Conservation (phyloP, 1,284 basidiomycete genomes). For the Ustilago sp. region DNA sequence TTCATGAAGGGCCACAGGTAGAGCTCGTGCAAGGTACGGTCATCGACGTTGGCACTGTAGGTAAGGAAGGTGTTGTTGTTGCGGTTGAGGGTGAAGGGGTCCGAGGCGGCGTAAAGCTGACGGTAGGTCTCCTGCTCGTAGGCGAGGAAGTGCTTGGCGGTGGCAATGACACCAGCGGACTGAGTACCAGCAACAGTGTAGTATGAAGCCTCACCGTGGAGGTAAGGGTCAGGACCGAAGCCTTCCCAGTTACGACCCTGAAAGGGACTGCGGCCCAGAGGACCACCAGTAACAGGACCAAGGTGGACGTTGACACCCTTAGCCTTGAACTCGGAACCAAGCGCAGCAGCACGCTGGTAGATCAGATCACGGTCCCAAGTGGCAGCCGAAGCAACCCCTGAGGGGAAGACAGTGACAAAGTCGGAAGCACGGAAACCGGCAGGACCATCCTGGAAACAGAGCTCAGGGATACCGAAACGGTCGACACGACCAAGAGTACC, state of each 20-base stretch:
- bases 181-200: conserved; percentile 43
- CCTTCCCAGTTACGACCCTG: conserved; percentile 50
- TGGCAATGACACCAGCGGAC: conserved; percentile 38
- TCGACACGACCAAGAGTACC: conserved; percentile 42
- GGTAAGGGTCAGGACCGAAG: conserved; percentile 46
- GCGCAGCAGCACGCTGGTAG: conserved; percentile 31
- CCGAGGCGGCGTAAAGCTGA: conserved; percentile 36
- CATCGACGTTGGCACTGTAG: conserved; percentile 69
- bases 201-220: conserved; percentile 42
- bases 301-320: conserved; percentile 48
- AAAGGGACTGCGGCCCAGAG: conserved; percentile 41
- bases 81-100: conserved; percentile 47
- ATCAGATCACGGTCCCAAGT: conserved; percentile 49
- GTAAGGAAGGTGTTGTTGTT: conserved; percentile 57
- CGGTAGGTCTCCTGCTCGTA: conserved; percentile 50
- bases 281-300: conserved; percentile 67
- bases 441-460: conserved; percentile 53
- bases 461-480: conserved; percentile 44
- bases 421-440: conserved; percentile 45
- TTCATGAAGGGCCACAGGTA: conserved; percentile 54
- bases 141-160: conserved; percentile 47
- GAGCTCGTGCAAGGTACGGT: conserved; percentile 45
- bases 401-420: conserved; percentile 51
- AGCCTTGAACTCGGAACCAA: conserved; percentile 44
- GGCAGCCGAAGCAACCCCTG: conserved; percentile 45